Evolutionary conservation across 768 basidiomycete genomes (phyloP).

Genomic region (Collybia nuda): DNA sequence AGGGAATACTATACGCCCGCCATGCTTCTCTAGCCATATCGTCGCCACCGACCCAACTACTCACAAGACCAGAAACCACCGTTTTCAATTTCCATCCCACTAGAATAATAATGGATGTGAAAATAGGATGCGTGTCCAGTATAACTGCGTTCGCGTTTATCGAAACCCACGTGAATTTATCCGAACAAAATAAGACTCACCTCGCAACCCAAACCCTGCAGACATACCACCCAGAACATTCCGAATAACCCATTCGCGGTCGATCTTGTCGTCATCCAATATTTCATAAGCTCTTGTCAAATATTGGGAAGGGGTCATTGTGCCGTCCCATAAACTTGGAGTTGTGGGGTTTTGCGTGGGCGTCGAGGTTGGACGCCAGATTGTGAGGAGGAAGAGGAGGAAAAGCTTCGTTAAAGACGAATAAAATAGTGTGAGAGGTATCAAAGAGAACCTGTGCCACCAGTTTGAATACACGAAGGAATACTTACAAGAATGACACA

Average conservation of each 20-base stretch:
- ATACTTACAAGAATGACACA: conserved; percentile 18
- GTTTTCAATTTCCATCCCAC: conserved; percentile 76
- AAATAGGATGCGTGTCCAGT: conserved; percentile 69
- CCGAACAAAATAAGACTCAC: conserved; percentile 33
- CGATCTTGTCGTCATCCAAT: conserved; percentile 71
- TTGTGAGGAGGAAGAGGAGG: conserved; percentile 76
- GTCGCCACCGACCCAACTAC: conserved; percentile 66
- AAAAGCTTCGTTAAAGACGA: conserved; percentile 85
- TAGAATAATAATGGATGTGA: conserved; percentile 75
- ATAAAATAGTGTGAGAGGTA: conserved; percentile 79
- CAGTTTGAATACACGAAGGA: neutral
- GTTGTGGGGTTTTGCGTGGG: conserved; percentile 20
- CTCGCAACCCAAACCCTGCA: conserved; percentile 81
- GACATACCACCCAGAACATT: conserved; percentile 86
- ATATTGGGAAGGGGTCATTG: conserved; percentile 27
- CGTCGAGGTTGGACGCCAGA: conserved; percentile 62
- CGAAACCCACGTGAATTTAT: neutral
- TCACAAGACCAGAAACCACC: conserved; percentile 55
- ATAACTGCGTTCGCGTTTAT: conserved; percentile 53
- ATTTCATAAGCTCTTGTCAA: conserved; percentile 45
- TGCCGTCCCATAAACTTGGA: conserved; percentile 23
- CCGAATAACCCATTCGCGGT: conserved; percentile 82
- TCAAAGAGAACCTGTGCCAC: conserved; percentile 57
- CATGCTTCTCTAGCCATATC: conserved; percentile 58
- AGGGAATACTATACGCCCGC: no score